Evolutionary conservation across 2,329 filamentous ascomycete genomes (phyloP), one percentile per base, ranked within the genome.

Genomic region (Metarhizium album): DNA sequence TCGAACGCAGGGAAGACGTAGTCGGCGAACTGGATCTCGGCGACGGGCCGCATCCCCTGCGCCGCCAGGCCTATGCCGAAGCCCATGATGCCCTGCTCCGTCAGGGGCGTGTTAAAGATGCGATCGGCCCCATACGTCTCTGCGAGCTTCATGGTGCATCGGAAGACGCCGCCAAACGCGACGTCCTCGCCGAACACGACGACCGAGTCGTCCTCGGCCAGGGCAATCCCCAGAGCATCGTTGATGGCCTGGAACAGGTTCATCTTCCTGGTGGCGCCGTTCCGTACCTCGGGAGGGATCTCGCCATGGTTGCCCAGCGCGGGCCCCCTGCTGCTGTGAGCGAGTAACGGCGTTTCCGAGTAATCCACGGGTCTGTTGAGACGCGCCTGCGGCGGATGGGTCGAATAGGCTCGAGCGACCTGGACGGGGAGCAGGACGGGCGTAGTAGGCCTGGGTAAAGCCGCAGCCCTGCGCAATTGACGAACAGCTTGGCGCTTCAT

Each of bases 201-300:
- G 22, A 95, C 89, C 18, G 84, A 83, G 56, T 95, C 88, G 60
- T 96, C 90, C 35, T 84, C 80, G 16, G 85, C 80, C 27, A 98
- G 76, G 23, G 91, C 88, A 53, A 85, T 87, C 22, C 86, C 80
- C 22, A 98, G 76, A 11, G 91, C 90, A 57, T 91, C 83, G 65
- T 97, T 97, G 73, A 98, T 83, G 47, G 93, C 85, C 66, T 95
- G 89, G 71, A 93, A 96, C 37, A 96, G 78, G 69, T 97, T 97
- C 77, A 94, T 86, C 58, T 87, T 86, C 65, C 88, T 89, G 2
- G 89, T 91, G 1, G 83, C 76, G 45, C 83, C 81, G 64, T 82
- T 82, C 57, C 78, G 80, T 29, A 82, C 74, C 20, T 83, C 74
- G 31, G 73, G 64, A 0, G 87, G 75, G 4, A 97, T 79, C 62